Evolutionary conservation across 1,284 basidiomycete species (phyloP).

Genomic region (Papiliotrema laurentii): DNA sequence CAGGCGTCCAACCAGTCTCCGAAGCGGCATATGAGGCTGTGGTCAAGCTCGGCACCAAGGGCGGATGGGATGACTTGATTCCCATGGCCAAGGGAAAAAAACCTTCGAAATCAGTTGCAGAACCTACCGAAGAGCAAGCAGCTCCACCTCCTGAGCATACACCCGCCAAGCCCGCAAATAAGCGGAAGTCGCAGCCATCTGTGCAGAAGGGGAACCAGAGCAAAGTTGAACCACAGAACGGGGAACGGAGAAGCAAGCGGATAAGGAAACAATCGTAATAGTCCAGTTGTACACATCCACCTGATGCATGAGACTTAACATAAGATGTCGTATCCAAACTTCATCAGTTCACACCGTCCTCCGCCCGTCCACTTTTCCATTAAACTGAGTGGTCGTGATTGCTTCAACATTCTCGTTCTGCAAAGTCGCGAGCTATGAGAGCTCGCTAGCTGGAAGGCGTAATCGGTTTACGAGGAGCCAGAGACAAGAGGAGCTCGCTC

Average conservation of each 20-base stretch:
- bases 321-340: not conserved
- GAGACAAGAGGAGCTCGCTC: constrained; percentile 77
- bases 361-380: no score
- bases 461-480: not conserved
- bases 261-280: constrained; percentile 8
- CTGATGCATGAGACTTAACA: no score
- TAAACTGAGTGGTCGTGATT: no score
- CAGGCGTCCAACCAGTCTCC: constrained; percentile 63
- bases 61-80: constrained; percentile 51
- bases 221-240: not conserved
- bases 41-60: constrained; percentile 61
- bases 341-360: no score
- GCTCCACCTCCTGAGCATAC: no score
- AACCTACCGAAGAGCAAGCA: not conserved
- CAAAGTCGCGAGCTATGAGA: not conserved
- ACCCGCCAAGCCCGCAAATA: no score
- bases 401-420: not conserved
- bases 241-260: constrained; percentile 4
- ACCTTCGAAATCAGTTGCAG: not conserved
- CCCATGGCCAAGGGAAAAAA: not conserved
- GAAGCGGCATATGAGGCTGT: constrained; percentile 67
- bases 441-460: not conserved
- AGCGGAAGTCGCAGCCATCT: constrained; percentile 1
- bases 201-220: no score
- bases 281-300: not conserved